Conservation (phyloP, 2,329 filamentous ascomycete genomes). For the Chrysoporthe cubensis region DNA sequence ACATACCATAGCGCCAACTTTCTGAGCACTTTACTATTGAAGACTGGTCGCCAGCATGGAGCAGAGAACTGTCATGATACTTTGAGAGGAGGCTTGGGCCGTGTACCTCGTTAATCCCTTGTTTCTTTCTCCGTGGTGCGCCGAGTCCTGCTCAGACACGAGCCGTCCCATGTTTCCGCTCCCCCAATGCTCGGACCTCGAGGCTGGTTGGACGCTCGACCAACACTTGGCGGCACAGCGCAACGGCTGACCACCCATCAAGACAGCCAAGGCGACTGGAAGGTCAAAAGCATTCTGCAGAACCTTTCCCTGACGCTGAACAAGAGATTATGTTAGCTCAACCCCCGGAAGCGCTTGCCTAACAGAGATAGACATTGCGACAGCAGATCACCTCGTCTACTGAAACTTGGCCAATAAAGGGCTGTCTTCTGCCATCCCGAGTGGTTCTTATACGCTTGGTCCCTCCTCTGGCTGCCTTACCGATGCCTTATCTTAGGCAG, state of each 20-base stretch:
- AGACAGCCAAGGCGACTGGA: neutral
- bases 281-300: slow-evolving; percentile 6
- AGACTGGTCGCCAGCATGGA: neutral
- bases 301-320: neutral
- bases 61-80: neutral
- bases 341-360: neutral
- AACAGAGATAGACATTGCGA: neutral
- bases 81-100: neutral
- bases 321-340: neutral
- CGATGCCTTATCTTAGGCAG: neutral
- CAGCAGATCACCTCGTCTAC: slow-evolving; percentile 9
- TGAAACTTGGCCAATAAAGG: slow-evolving; percentile 10
- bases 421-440: neutral
- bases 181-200: neutral
- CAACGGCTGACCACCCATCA: neutral
- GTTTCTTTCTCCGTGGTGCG: neutral
- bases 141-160: neutral
- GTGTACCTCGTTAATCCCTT: neutral
- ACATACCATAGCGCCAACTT: neutral
- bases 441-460: neutral
- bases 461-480: neutral
- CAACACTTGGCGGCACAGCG: neutral
- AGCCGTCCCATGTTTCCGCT: slow-evolving; percentile 2
- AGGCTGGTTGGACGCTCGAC: neutral
- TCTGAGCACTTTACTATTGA: neutral